These are phyloP conservation scores for Eleusine coracana DNA, from an alignment of 176 grass and related monocot species.

Conservation along the genomic window DNA sequence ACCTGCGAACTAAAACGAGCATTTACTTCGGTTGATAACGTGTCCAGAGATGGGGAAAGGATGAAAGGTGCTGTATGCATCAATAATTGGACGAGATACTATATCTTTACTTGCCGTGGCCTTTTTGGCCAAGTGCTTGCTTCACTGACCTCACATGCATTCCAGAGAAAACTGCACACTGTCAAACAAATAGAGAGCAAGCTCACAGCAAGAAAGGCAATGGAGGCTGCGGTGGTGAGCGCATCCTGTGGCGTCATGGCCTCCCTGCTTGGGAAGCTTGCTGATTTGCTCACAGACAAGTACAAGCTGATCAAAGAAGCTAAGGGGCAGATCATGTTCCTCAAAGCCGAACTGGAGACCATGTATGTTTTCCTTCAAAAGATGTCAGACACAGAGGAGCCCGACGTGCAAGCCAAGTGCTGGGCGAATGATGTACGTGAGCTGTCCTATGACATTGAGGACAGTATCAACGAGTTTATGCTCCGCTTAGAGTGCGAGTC, in stretches of 20 bases:
- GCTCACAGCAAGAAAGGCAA: neutral
- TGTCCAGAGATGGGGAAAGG: too few relatives aligned
- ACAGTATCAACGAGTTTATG: conserved; percentile 10
- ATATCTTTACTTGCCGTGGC: too few relatives aligned
- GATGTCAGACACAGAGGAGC: conserved; percentile 17
- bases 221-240: neutral
- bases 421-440: conserved; percentile 14
- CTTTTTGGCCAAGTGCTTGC: too few relatives aligned
- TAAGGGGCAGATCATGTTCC: conserved; percentile 6
- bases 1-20: too few relatives aligned
- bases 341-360: conserved; percentile 23
- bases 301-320: conserved; percentile 14
- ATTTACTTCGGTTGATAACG: too few relatives aligned
- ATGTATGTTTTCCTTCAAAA: neutral
- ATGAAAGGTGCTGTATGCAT: too few relatives aligned
- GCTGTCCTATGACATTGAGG: conserved; percentile 20
- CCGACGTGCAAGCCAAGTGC: neutral
- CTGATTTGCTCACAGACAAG: neutral
- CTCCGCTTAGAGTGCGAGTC: neutral
- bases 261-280: neutral
- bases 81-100: too few relatives aligned
- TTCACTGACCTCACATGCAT: too few relatives aligned
- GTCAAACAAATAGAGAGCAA: too few relatives aligned
- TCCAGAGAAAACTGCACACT: too few relatives aligned
- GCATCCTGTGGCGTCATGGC: neutral